Evolutionary conservation across 495 filamentous ascomycete species (phyloP).

Genomic region (Apodospora peruviana): DNA sequence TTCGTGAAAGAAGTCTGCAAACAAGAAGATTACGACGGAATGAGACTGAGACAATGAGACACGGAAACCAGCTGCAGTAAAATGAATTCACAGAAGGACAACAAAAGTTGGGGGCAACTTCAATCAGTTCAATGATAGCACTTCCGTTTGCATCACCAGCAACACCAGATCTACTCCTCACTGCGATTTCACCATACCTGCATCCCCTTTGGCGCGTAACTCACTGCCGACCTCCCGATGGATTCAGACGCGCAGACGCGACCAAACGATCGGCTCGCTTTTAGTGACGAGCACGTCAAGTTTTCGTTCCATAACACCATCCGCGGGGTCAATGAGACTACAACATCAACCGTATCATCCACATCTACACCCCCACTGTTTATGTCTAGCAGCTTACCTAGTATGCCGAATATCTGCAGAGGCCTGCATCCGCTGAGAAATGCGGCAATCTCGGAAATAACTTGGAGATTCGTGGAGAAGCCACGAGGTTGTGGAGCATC

Average conservation of each 20-base stretch:
- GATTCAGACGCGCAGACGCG: background rate
- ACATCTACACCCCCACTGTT: no score
- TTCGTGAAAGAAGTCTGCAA: slow-evolving; percentile 2
- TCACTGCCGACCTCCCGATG: background rate
- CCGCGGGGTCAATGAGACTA: background rate
- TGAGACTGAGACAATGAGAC: no score
- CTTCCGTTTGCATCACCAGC: no score
- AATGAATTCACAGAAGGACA: background rate
- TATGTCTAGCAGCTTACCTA: no score
- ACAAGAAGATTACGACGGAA: no score
- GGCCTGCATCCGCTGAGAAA: no score
- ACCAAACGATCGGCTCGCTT: background rate
- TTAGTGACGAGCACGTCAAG: background rate
- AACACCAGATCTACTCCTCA: no score
- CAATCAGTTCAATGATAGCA: no score
- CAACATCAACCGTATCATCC: background rate
- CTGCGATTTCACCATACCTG: no score
- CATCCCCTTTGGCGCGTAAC: background rate
- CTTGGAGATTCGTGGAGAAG: background rate
- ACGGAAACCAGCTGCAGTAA: background rate
- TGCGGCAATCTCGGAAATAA: background rate
- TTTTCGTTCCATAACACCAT: background rate
- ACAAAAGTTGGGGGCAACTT: no score
- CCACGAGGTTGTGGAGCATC: background rate
- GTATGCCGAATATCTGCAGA: no score